Evolutionary conservation across 495 filamentous ascomycete species (phyloP), one percentile per base, ranked within the genome.

Genomic region (Aspergillus egyptiacus): DNA sequence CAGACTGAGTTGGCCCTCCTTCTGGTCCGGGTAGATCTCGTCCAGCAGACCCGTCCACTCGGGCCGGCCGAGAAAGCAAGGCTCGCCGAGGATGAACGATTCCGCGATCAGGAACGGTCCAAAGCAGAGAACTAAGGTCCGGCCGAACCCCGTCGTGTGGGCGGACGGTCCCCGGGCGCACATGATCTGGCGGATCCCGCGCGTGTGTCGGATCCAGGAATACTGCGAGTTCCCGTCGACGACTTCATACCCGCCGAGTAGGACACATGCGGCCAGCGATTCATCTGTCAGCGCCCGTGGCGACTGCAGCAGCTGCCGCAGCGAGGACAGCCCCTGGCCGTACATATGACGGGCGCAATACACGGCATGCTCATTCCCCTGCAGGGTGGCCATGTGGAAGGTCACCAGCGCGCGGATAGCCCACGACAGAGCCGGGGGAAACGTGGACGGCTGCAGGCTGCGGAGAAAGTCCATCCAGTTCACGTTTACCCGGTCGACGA

Each of bases 241-340:
- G 7, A 66, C 19, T 36, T 68, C 63, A 43, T 65, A 68, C 8
- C 57, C 46, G 2, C 52, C 57, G 6, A 66, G 57, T 15, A 66
- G 35, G 14, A 63, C 52, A 2, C 55, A 55, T 4, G 50, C 55
- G 20, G 59, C 54, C 11, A 49, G 55, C 2, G 42, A 50, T 43
- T 59, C 41, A 34, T 62, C 59, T 9, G 52, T 24, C 4, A 39
- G 23, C 6, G 46, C 46, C 6, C 3, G 2, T 7, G n/a, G 7
- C 3, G 52, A 30, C 15, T 53, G 46, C 14, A 55, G 38, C 18
- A 47, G 38, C 28, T 30, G 28, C 8, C 35, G 33, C 5, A 44
- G 42, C 38, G 49, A 44, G 3, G 33, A 25, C 1, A 61, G 18
- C 7, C 42, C 58, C 19, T 43, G 46, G 18, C 51, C 43, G 24